Evolutionary conservation across 2,329 filamentous ascomycete genomes (phyloP).

Genomic region (Exophiala spinifera): DNA sequence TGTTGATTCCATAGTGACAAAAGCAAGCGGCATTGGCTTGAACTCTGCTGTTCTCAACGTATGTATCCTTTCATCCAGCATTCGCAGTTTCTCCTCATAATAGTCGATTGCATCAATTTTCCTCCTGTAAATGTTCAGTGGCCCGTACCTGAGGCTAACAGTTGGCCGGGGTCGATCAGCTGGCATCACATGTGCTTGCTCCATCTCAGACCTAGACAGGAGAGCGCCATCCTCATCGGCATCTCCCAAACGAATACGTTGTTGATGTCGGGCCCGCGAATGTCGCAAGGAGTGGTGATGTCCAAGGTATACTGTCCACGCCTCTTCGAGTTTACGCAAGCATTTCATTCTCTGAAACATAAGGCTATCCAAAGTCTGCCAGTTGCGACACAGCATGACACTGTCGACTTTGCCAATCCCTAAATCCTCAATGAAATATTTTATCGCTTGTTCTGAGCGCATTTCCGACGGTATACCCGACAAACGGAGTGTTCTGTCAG

Average conservation of each 20-base stretch:
- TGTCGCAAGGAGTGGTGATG: conserved; percentile 46
- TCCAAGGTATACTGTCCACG: conserved; percentile 75
- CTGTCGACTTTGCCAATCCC: conserved; percentile 86
- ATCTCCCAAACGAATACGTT: conserved; percentile 43
- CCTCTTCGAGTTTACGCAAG: conserved; percentile 72
- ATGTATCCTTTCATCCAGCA: conserved; percentile 71
- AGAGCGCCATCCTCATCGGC: conserved; percentile 62
- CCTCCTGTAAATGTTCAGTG: conserved; percentile 66
- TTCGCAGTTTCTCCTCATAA: conserved; percentile 79
- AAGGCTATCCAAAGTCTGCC: conserved; percentile 74
- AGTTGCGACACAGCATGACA: conserved; percentile 81
- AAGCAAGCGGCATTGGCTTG: conserved; percentile 75
- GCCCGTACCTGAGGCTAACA: conserved; percentile 74
- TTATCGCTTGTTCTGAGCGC: conserved; percentile 77
- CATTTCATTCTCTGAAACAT: conserved; percentile 64
- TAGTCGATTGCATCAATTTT: conserved; percentile 90
- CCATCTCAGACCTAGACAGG: conserved; percentile 41
- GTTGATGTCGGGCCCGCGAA: conserved; percentile 41
- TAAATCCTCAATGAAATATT: conserved; percentile 79
- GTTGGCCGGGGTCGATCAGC: conserved; percentile 59
- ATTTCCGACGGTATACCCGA: conserved; percentile 81
- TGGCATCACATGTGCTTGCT: conserved; percentile 41
- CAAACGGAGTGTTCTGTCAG: conserved; percentile 86
- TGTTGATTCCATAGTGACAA: conserved; percentile 96
- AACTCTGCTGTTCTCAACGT: conserved; percentile 72